Evolutionary conservation across 2,329 filamentous ascomycete genomes (phyloP).

Genomic region (Fusarium torreyae): DNA sequence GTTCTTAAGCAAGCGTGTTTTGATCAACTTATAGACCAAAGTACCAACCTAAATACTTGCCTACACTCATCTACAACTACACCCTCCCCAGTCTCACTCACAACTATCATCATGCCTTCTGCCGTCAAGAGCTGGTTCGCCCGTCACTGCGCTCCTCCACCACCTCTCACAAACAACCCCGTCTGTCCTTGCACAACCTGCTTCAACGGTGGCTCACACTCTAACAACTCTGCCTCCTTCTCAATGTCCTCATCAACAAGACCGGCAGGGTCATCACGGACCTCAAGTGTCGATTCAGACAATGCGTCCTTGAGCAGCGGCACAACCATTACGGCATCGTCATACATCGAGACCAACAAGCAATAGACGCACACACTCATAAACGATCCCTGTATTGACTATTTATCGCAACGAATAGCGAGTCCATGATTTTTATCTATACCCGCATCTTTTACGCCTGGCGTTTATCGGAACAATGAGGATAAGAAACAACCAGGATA

Average conservation of each 20-base stretch:
- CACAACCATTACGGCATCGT: constrained; percentile 40
- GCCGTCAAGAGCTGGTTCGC: constrained; percentile 57
- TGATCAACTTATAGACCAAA: constrained; percentile 2
- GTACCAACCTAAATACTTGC: neutral
- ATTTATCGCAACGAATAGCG: constrained; percentile 26
- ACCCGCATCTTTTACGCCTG: constrained; percentile 41
- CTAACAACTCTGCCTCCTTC: constrained; percentile 36
- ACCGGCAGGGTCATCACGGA: constrained; percentile 3
- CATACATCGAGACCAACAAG: constrained; percentile 46
- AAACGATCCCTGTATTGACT: constrained; percentile 3
- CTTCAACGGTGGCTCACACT: constrained; percentile 50
- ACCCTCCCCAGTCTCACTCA: neutral
- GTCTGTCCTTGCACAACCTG: constrained; percentile 57
- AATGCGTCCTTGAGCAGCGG: constrained; percentile 46
- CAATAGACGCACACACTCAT: constrained; percentile 25
- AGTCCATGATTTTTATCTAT: constrained; percentile 29
- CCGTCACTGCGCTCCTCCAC: constrained; percentile 59
- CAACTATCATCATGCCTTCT: constrained; percentile 51
- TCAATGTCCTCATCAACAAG: constrained; percentile 23
- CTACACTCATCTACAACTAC: neutral
- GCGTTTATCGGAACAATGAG: constrained; percentile 31
- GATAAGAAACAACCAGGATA: constrained; percentile 22
- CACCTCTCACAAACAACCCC: constrained; percentile 54
- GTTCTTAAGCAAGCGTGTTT: constrained; percentile 14
- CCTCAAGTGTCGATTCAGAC: constrained; percentile 39